These are phyloP conservation scores for Neopestalotiopsis sp. DNA, from an alignment of 2,329 filamentous ascomycete genomes.

Conservation along the genomic window DNA sequence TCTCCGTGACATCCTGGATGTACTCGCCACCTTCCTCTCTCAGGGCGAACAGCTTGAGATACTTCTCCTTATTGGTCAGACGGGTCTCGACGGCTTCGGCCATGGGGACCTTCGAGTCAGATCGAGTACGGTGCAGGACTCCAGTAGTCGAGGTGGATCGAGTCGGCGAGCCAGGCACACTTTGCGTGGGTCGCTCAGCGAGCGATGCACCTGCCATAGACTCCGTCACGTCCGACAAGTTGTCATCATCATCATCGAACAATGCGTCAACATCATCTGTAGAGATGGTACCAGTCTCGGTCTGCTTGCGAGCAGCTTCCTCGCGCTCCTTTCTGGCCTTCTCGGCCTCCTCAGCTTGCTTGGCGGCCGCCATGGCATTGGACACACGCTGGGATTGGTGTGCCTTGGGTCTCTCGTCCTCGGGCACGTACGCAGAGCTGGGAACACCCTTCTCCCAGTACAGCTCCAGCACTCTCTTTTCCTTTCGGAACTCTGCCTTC, in stretches of 20 bases:
- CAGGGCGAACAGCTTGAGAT: constrained; percentile 85
- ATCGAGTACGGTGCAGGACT: constrained; percentile 83
- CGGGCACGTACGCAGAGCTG: constrained; percentile 92
- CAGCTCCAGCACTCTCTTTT: constrained; percentile 89
- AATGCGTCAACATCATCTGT: constrained; percentile 93
- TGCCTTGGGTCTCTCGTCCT: constrained; percentile 93
- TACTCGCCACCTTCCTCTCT: constrained; percentile 93
- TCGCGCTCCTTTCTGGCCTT: constrained; percentile 84
- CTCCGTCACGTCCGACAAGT: constrained; percentile 86
- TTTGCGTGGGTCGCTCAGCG: constrained; percentile 88
- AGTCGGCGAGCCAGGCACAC: constrained; percentile 89
- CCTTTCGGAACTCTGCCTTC: constrained; percentile 99
- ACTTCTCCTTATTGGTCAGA: constrained; percentile 94
- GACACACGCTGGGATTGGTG: constrained; percentile 74
- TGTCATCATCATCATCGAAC: constrained; percentile 92
- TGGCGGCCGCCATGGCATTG: constrained; percentile 76
- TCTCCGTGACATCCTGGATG: constrained; percentile 98
- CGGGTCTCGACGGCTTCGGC: constrained; percentile 78
- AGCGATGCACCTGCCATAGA: constrained; percentile 90
- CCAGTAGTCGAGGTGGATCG: constrained; percentile 73
- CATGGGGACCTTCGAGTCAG: constrained; percentile 87
- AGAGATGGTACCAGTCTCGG: constrained; percentile 92
- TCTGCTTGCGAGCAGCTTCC: constrained; percentile 89
- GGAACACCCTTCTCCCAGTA: constrained; percentile 99
- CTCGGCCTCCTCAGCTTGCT: constrained; percentile 82